Percentiles rank a stretch among this genome's conserved stretches.
phyloP scores from a whole-genome alignment of 1,139 yeast genomes.

The Geotrichum europaeum region DNA sequence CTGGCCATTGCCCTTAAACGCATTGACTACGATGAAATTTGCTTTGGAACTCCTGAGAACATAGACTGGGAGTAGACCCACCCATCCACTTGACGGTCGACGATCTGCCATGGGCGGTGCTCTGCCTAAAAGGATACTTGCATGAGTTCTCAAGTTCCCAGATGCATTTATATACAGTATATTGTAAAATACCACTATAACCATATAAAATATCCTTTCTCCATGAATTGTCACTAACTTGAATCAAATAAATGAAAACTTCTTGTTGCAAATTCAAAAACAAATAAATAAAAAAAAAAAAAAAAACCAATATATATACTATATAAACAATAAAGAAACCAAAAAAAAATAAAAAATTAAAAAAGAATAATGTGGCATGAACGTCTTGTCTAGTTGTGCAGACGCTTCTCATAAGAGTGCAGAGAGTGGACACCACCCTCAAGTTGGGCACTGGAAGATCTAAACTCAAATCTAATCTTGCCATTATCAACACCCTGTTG shows the following conservation, averaged over 20 bases:
- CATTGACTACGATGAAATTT: slow-evolving; percentile 34
- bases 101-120: neutral
- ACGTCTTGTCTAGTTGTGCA: slow-evolving; percentile 56
- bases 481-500: slow-evolving; percentile 61
- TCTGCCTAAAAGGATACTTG: neutral
- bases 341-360: neutral
- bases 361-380: neutral
- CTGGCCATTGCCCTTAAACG: slow-evolving; percentile 31
- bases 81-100: too few relatives aligned
- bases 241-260: too few relatives aligned
- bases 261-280: too few relatives aligned
- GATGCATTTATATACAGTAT: too few relatives aligned
- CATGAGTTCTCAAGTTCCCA: neutral
- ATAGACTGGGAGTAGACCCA: neutral
- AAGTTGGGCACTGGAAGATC: slow-evolving; percentile 97
- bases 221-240: too few relatives aligned
- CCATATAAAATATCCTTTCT: too few relatives aligned
- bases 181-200: too few relatives aligned
- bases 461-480: slow-evolving; percentile 84
- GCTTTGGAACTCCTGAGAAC: slow-evolving; percentile 28
- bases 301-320: neutral
- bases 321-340: neutral
- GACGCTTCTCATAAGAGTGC: slow-evolving; percentile 94
- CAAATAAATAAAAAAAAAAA: too few relatives aligned
- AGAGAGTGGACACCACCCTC: slow-evolving; percentile 98